Conservation (phyloP, 169 alveolate genomes). For the Eimeria sp. region DNA sequence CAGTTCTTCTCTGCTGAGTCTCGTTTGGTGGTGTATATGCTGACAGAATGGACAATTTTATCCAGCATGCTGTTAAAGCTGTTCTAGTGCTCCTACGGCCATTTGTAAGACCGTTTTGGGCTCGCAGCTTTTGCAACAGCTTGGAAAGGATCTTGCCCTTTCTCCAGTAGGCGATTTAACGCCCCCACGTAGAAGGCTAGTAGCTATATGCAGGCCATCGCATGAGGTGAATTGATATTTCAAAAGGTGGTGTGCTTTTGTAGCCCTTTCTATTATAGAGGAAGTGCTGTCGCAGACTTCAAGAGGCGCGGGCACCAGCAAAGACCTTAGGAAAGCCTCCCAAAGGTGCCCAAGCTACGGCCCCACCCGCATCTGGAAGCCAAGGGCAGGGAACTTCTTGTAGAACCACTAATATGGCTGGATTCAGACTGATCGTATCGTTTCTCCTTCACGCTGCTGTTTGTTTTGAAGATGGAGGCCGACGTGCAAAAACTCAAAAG, state of each 20-base stretch:
- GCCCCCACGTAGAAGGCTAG: not conserved
- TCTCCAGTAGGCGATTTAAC: slow-evolving; percentile 14
- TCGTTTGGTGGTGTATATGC: not conserved
- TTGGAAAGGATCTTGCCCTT: slow-evolving; percentile 65
- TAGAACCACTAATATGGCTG: not conserved
- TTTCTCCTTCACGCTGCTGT: slow-evolving; percentile 65
- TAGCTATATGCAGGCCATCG: not conserved
- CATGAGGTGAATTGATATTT: not conserved
- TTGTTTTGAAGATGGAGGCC: slow-evolving; percentile 75
- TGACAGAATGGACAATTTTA: slow-evolving; percentile 30
- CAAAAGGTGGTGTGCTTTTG: not conserved
- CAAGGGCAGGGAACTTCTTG: not conserved
- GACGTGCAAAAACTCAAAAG: slow-evolving; percentile 68
- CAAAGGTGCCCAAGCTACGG: slow-evolving; percentile 12
- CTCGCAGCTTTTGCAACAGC: slow-evolving; percentile 65
- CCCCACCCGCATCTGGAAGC: slow-evolving; percentile 7
- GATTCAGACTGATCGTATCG: slow-evolving; percentile 1
- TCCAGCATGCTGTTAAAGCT: slow-evolving; percentile 60
- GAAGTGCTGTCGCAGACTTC: slow-evolving; percentile 13
- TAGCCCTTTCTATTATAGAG: not conserved
- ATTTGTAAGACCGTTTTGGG: slow-evolving; percentile 54
- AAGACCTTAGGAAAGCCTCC: slow-evolving; percentile 1
- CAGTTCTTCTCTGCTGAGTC: not conserved
- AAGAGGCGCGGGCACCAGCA: slow-evolving; percentile 6
- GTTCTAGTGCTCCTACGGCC: slow-evolving; percentile 57